These are phyloP conservation scores for Neolentinus lepideus DNA, from an alignment of 1,284 basidiomycete species.

Conservation along the genomic window DNA sequence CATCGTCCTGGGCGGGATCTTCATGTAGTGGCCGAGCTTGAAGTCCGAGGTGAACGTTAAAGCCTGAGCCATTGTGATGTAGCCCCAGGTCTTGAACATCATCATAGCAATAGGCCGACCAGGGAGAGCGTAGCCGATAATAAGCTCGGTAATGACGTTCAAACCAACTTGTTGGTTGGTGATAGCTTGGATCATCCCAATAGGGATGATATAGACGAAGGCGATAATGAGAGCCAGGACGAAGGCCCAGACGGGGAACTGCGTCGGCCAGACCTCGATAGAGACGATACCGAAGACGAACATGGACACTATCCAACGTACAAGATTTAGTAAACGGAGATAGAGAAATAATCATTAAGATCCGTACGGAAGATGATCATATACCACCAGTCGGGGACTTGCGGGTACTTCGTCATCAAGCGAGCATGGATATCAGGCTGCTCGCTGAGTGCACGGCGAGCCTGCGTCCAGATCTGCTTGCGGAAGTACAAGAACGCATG, in stretches of 20 bases:
- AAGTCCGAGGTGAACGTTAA: constrained; percentile 34
- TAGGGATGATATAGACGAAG: constrained; percentile 54
- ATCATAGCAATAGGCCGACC: constrained; percentile 55
- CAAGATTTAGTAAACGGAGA: constrained; percentile 6
- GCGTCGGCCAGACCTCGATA: constrained; percentile 46
- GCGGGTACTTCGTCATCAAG: constrained; percentile 75
- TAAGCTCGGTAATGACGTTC: constrained; percentile 54
- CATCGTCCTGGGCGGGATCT: constrained; percentile 39
- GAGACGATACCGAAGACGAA: constrained; percentile 45
- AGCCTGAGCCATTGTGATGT: constrained; percentile 33
- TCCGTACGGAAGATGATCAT: constrained; percentile 34
- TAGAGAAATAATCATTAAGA: constrained; percentile 18
- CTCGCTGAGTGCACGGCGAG: constrained; percentile 58
- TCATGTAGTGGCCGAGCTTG: constrained; percentile 44
- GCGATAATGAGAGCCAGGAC: constrained; percentile 42
- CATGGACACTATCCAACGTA: constrained; percentile 26
- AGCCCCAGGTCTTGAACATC: constrained; percentile 47
- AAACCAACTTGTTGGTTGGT: constrained; percentile 58
- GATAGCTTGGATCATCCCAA: constrained; percentile 64
- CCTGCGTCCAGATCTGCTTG: constrained; percentile 64
- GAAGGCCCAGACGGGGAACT: constrained; percentile 34
- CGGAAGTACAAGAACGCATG: constrained; percentile 83
- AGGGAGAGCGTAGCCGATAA: constrained; percentile 45
- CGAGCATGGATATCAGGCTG: constrained; percentile 82
- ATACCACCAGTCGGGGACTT: constrained; percentile 75